phyloP scores from a whole-genome alignment of 2,329 filamentous ascomycete species.

The Acarospora socialis region DNA sequence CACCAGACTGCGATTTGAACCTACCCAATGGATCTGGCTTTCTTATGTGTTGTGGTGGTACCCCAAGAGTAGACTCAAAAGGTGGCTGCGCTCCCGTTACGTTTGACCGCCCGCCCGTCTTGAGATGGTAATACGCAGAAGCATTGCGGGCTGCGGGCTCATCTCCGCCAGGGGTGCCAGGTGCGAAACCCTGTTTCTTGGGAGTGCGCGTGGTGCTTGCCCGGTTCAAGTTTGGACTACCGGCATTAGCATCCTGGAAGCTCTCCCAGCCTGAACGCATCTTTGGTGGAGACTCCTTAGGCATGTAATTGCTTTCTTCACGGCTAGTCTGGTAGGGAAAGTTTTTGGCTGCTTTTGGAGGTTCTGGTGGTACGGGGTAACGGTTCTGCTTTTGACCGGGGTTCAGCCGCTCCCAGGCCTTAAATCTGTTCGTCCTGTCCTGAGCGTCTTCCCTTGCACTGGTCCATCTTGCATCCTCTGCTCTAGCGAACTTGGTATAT shows the following conservation, averaged over 20 bases:
- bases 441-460: slow-evolving; percentile 25
- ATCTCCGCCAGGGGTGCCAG: slow-evolving; percentile 43
- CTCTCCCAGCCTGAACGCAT: slow-evolving; percentile 10
- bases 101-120: slow-evolving; percentile 21
- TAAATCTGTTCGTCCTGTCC: slow-evolving; percentile 30
- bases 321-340: slow-evolving; percentile 7
- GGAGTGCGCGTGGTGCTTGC: slow-evolving; percentile 28
- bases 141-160: slow-evolving; percentile 41
- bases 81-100: slow-evolving; percentile 22
- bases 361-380: slow-evolving; percentile 8
- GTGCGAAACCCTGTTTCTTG: slow-evolving; percentile 43
- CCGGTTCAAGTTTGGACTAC: slow-evolving; percentile 23
- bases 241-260: slow-evolving; percentile 10
- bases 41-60: slow-evolving; percentile 28
- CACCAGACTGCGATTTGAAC: slow-evolving; percentile 21
- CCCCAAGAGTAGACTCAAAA: too few species aligned
- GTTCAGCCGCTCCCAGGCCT: slow-evolving; percentile 33
- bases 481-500: slow-evolving; percentile 27
- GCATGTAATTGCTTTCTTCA: slow-evolving; percentile 3
- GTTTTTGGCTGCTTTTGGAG: slow-evolving; percentile 4
- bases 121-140: slow-evolving; percentile 32
- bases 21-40: slow-evolving; percentile 26
- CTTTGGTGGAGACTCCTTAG: slow-evolving; percentile 4
- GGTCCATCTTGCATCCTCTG: slow-evolving; percentile 25
- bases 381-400: slow-evolving; percentile 8